Evolutionary conservation across 2,329 filamentous ascomycete genomes (phyloP).

Genomic region (Cytospora piceicola): DNA sequence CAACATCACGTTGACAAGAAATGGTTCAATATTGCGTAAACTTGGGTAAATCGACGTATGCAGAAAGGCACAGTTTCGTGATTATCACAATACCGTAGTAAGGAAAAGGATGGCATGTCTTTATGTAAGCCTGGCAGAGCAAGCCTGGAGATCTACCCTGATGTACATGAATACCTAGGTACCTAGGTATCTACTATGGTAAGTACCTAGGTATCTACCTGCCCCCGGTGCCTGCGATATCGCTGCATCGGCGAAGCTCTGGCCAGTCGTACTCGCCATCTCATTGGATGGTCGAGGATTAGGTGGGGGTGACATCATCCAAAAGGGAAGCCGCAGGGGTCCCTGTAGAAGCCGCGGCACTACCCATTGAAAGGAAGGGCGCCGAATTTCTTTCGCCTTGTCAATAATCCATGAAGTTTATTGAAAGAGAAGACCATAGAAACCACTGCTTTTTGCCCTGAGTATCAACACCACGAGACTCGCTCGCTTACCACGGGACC

Average conservation of each 20-base stretch:
- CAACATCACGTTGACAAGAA: background rate
- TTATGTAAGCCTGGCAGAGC: too few relatives aligned
- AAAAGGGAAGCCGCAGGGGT: conserved; percentile 1
- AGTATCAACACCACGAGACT: background rate
- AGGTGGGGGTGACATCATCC: conserved; percentile 31
- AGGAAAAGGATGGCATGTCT: background rate
- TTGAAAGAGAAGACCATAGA: conserved; percentile 13
- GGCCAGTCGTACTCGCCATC: conserved; percentile 4
- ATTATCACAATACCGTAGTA: too few relatives aligned
- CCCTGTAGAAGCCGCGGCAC: background rate
- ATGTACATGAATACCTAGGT: too few relatives aligned
- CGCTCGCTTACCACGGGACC: background rate
- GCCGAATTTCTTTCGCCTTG: conserved; percentile 18
- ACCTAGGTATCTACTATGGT: background rate
- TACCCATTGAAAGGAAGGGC: conserved; percentile 10
- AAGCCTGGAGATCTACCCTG: background rate
- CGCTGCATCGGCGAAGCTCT: conserved; percentile 6
- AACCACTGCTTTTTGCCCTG: background rate
- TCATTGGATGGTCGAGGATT: conserved; percentile 6
- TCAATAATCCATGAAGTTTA: background rate
- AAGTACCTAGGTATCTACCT: too few relatives aligned
- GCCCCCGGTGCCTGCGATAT: conserved; percentile 9
- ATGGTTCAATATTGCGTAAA: background rate
- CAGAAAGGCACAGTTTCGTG: background rate
- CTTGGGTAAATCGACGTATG: background rate